Evolutionary conservation across 495 filamentous ascomycete species (phyloP), one percentile per base, ranked within the genome.

Genomic region (Neurospora sublineolata): DNA sequence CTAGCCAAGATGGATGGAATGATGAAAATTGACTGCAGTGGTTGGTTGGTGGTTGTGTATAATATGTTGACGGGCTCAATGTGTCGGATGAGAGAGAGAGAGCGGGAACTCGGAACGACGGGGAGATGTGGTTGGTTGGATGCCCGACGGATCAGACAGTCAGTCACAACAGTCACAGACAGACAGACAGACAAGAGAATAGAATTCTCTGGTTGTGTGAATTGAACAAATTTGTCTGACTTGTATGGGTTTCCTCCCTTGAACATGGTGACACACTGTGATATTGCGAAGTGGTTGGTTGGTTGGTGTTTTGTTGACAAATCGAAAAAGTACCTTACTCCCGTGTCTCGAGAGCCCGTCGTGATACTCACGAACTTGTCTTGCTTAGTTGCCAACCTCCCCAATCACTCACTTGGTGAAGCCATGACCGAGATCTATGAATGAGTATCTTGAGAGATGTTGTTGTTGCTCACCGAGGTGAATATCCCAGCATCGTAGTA

Each of bases 41-140:
- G 76, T n/a, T n/a, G n/a, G n/a, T n/a, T 75, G 73, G 2, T 36
- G 33, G 33, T 36, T 46, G 75, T 79, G 74, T 76, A 74, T 73
- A 76, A 79, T 75, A 76, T 75, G 4, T 36, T 36, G 33, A 36
- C 33, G 5, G 33, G 33, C 33, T 36, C 33, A 36, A 36, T 36
- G 27, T 27, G 33, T 36, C 33, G 33, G 33, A 36, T 36, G 33
- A 36, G 33, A 36, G 33, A 36, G 33, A 36, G 33, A 33, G 33
- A 36, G 33, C 33, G 33, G 33, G 33, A 36, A 36, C 33, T 36
- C 33, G 33, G 33, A 36, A 36, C 33, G 33, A 36, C 33, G 33
- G 33, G 5, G 33, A 36, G 5, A 36, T 36, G n/a, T n/a, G n/a
- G 33, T 7, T 33, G 33, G 6, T 36, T 36, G 33, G 33, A 7